These are phyloP conservation scores for Raddia distichophylla DNA, from an alignment of 176 grass and related monocot genomes.

Conservation along the genomic window DNA sequence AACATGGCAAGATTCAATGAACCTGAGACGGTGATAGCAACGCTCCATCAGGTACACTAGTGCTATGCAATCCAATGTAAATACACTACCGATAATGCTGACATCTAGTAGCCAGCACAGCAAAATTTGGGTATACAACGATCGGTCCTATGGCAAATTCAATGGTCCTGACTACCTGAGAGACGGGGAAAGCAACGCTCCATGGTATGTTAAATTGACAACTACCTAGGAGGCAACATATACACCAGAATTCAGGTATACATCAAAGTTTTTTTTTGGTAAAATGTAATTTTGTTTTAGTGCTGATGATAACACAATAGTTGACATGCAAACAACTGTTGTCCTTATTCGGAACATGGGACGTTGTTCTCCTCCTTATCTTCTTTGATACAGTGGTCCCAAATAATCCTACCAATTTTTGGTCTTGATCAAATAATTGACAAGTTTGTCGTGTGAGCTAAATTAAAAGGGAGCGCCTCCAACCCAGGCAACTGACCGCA, in stretches of 20 bases:
- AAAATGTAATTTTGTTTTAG: not conserved
- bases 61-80: too few relatives aligned
- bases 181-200: constrained; percentile 28
- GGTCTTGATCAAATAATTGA: too few relatives aligned
- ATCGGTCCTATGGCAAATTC: not conserved
- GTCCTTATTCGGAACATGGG: constrained; percentile 11
- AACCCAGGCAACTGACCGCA: too few relatives aligned
- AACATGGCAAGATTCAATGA: constrained; percentile 20
- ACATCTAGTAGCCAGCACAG: too few relatives aligned
- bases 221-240: not conserved
- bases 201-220: not conserved
- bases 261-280: constrained; percentile 1
- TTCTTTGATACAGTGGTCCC: not conserved
- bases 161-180: not conserved
- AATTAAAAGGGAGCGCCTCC: too few relatives aligned
- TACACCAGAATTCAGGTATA: not conserved
- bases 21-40: constrained; percentile 26
- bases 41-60: not conserved
- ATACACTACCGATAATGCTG: too few relatives aligned
- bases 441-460: too few relatives aligned
- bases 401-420: too few relatives aligned
- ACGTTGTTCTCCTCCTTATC: not conserved
- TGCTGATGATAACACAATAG: not conserved
- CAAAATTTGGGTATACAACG: too few relatives aligned
- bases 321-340: not conserved